A percentile compares a stretch with the other conserved stretches of the same genome.
phyloP scores from a whole-genome alignment of 257 asterid genomes.

The Catharanthus roseus region DNA sequence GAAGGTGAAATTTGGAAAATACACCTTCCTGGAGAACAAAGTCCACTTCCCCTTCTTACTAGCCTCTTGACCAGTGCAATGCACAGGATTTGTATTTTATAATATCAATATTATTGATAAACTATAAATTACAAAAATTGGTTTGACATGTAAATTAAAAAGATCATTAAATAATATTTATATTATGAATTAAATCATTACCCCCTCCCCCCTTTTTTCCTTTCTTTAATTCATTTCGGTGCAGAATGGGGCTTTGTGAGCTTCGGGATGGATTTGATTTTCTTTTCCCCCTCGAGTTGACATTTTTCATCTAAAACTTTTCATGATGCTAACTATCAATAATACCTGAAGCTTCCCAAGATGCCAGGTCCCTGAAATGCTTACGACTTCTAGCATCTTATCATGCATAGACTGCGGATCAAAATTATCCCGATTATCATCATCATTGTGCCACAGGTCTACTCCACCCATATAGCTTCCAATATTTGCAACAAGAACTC shows the following conservation, averaged over 20 bases:
- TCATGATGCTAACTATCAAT: background rate
- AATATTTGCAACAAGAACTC: slow-evolving; percentile 86
- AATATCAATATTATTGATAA: no score
- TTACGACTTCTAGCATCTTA: slow-evolving; percentile 90
- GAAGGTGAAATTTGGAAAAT: background rate
- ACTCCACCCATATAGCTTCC: slow-evolving; percentile 99
- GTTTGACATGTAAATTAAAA: no score
- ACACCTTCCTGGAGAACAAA: background rate
- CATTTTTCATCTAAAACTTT: background rate
- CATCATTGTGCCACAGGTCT: slow-evolving; percentile 98
- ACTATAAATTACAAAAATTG: no score
- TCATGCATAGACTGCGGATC: slow-evolving; percentile 99
- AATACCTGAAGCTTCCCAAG: slow-evolving; percentile 96
- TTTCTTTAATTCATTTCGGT: background rate
- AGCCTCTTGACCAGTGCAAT: no score
- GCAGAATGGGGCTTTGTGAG: background rate
- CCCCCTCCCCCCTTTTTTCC: no score
- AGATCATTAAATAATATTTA: no score
- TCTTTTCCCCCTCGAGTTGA: background rate
- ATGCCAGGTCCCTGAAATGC: slow-evolving; percentile 99
- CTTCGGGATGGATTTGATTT: background rate
- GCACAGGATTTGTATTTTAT: no score
- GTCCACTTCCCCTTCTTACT: background rate
- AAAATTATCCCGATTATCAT: slow-evolving; percentile 76
- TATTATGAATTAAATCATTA: no score